Conservation (phyloP, 305 asterid species). For the Rubia balearica region DNA sequence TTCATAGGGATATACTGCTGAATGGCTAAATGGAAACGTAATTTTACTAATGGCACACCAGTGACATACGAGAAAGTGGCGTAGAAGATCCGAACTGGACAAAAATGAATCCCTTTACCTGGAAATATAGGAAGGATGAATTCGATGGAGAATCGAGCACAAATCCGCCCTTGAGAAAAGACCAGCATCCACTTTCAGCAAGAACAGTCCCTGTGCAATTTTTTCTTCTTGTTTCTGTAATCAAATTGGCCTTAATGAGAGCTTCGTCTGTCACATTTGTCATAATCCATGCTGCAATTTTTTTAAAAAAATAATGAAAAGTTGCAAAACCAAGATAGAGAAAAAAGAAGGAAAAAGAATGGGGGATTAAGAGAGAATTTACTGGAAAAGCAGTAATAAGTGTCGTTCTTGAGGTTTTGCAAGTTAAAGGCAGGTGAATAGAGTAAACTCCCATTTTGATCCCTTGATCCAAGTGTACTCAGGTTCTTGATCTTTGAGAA, state of each 20-base stretch:
- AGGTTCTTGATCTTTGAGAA: slow-evolving; percentile 32
- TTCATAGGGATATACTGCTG: no score
- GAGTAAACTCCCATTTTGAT: slow-evolving; percentile 16
- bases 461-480: slow-evolving; percentile 9
- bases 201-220: slow-evolving; percentile 49
- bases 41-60: no score
- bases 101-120: slow-evolving; percentile 12
- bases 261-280: slow-evolving; percentile 27
- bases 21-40: no score
- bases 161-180: slow-evolving; percentile 38
- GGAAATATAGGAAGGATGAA: slow-evolving; percentile 22
- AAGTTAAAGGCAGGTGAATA: slow-evolving; percentile 27
- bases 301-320: neutral
- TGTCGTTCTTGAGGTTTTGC: slow-evolving; percentile 33
- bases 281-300: slow-evolving; percentile 76
- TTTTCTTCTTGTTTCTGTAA: slow-evolving; percentile 27
- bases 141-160: slow-evolving; percentile 21
- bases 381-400: slow-evolving; percentile 66
- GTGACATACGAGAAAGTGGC: no score
- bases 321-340: neutral
- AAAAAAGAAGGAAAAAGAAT: neutral
- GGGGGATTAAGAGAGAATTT: slow-evolving; percentile 6
- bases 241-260: slow-evolving; percentile 39
- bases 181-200: slow-evolving; percentile 33
- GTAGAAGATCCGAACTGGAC: neutral